Evolutionary conservation across 495 filamentous ascomycete species (phyloP), one percentile per base, ranked within the genome.

Genomic region (Aspergillus leporis): DNA sequence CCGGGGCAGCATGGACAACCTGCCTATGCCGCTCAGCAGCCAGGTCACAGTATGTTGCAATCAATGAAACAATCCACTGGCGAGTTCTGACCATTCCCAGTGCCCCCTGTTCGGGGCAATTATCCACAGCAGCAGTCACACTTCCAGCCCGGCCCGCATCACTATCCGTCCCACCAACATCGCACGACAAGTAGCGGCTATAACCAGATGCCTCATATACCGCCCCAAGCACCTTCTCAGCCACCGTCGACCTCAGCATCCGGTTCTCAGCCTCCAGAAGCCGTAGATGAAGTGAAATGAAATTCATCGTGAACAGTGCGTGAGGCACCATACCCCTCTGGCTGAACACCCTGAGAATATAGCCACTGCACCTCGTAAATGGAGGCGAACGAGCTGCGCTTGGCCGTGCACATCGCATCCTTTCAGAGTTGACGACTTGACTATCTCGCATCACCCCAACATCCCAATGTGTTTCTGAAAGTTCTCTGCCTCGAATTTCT

Each of bases 1-100:
- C 86, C 86, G 31, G 83, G 78, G 62, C 85, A 85, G 60, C 89
- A 86, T 65, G 85, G 84, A 64, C 85, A 87, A 62, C 87, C 88
- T 5, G 78, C 82, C 1, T 91, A 86, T 62, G 75, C 80, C 23
- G 84, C 82, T 53, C 89, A 90, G 63, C 82, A 78, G 30, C 76
- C 81, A 36, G 80, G 75, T 53, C 86, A 87, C 69, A 85, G 89
- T 89, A 84, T 82, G 86, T 88, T 68, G 40, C 16, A 41, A 41
- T 18, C 3, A 41, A 41, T 41, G 38, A 41, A 41, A 14, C 38
- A 3, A 41, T 18, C 16, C 38, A 41, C 38, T 41, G 38, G 10
- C 38, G 38, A 41, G n/a, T 41, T 53, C 66, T 76, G 59, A 78
- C 62, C 61, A 55, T 68, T 69, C 47, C 28, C 67, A 86, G 85